Evolutionary conservation across 2,329 filamentous ascomycete genomes (phyloP), one percentile per base, ranked within the genome.

Genomic region (Orbilia blumenaviensis): DNA sequence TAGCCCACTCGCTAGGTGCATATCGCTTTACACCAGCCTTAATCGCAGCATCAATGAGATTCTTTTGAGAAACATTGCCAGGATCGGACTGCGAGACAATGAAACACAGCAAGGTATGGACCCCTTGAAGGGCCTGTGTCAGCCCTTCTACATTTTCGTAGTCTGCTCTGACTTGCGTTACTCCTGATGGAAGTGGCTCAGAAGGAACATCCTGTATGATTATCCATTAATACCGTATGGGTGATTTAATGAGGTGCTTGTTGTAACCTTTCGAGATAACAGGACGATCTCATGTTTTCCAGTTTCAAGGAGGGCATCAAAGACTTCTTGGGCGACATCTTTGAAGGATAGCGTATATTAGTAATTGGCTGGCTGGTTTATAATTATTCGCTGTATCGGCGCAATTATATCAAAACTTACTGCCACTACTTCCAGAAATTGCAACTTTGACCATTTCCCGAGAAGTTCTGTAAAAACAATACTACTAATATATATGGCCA

Each of bases 91-190:
- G 42, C 2, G 60, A 34, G 7, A 18, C 14, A 12, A 87, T 79
- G 78, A 88, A 89, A 1, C 85, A 88, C 0, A 88, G 81, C 2
- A 89, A 81, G 0, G 86, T 87, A 52, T 89, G 84, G 0, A 85
- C 82, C 4, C 86, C 87, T 10, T 79, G 63, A 0, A 89, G 81
- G 0, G 81, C 80, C 3, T 81, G 52, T 0, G 81, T 80, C 2
- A 89, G 81, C 2, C 81, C 62, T 0, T 72, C 61, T 41, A 81
- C 82, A 77, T 86, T 80, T 0, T 81, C 72, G 78, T 89, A 89
- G 77, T 86, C 81, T 9, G 85, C 83, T 25, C 79, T 80, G 27
- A 81, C 79, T 83, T 84, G 86, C 0, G 79, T 80, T 0, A 86
- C 81, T 9, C 81, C 82, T 0, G 81, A 77, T 0, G 66, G 58